These are phyloP conservation scores for Pleurozium schreberi DNA, from an alignment of 225 moss, liverwort and hornwort species.

Conservation along the genomic window DNA sequence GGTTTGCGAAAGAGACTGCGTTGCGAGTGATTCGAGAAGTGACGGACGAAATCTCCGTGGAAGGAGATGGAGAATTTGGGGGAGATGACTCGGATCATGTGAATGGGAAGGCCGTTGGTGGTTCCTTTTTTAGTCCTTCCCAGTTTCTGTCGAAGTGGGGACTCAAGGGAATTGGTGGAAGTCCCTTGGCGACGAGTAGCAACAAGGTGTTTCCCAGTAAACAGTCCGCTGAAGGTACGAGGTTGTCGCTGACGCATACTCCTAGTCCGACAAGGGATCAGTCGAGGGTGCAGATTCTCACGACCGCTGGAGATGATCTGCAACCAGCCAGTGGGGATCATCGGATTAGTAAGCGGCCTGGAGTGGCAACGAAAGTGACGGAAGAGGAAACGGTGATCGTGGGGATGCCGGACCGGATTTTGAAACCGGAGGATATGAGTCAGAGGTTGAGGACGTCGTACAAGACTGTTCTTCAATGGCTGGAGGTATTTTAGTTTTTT, in stretches of 20 bases:
- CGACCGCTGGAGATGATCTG: neutral
- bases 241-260: neutral
- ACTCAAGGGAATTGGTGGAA: constrained; percentile 15
- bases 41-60: neutral
- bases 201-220: constrained; percentile 35
- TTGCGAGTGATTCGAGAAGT: constrained; percentile 28
- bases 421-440: constrained; percentile 31
- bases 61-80: neutral
- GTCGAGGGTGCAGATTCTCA: neutral
- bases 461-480: constrained; percentile 24
- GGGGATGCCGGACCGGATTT: constrained; percentile 35
- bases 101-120: neutral
- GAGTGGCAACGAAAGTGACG: neutral
- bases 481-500: neutral
- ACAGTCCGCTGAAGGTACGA: neutral
- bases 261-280: neutral
- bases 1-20: constrained; percentile 15
- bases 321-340: neutral
- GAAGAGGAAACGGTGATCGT: neutral
- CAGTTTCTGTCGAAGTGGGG: constrained; percentile 25
- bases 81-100: neutral
- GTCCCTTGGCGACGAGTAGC: neutral
- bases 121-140: neutral
- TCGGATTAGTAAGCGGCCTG: neutral
- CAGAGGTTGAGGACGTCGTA: constrained; percentile 17